These are phyloP conservation scores for Sanghuangporus weigelae DNA, from an alignment of 1,284 basidiomycete genomes.

Conservation along the genomic window DNA sequence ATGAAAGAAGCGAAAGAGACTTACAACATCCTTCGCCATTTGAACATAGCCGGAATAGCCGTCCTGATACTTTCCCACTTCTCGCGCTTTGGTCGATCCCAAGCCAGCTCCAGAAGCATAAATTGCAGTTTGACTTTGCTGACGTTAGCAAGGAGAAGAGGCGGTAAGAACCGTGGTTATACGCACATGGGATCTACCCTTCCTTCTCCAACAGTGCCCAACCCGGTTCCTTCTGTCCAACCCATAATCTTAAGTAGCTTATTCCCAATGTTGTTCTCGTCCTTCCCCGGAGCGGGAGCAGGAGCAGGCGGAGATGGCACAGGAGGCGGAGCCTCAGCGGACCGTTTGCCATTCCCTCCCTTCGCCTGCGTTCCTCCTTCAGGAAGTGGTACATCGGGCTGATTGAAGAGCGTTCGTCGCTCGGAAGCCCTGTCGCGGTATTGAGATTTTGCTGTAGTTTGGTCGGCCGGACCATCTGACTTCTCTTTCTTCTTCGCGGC, in stretches of 20 bases:
- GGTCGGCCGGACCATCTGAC: slow-evolving; percentile 16
- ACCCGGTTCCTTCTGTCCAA: slow-evolving; percentile 85
- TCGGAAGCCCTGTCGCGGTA: slow-evolving; percentile 92
- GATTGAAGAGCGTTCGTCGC: slow-evolving; percentile 82
- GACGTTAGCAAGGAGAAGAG: slow-evolving; percentile 19
- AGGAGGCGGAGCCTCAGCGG: slow-evolving; percentile 57
- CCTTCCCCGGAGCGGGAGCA: slow-evolving; percentile 62
- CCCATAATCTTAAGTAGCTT: slow-evolving; percentile 94
- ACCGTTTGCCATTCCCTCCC: slow-evolving; percentile 39
- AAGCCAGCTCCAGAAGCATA: slow-evolving; percentile 84
- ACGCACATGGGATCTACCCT: slow-evolving; percentile 79
- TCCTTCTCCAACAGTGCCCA: slow-evolving; percentile 77
- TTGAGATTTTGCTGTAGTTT: slow-evolving; percentile 49
- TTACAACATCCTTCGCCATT: slow-evolving; percentile 61
- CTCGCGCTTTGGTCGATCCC: slow-evolving; percentile 83
- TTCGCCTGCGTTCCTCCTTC: slow-evolving; percentile 35
- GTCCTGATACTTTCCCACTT: slow-evolving; percentile 70
- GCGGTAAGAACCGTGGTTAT: neutral
- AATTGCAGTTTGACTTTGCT: slow-evolving; percentile 65
- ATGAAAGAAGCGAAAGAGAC: slow-evolving; percentile 22
- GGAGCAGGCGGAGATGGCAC: slow-evolving; percentile 59
- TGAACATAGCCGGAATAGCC: slow-evolving; percentile 68
- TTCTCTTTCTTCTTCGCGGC: slow-evolving; percentile 33
- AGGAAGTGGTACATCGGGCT: slow-evolving; percentile 74
- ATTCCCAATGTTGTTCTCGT: slow-evolving; percentile 82